Evolutionary conservation across 129 eudicot species (phyloP).

Genomic region (Arctium minus): DNA sequence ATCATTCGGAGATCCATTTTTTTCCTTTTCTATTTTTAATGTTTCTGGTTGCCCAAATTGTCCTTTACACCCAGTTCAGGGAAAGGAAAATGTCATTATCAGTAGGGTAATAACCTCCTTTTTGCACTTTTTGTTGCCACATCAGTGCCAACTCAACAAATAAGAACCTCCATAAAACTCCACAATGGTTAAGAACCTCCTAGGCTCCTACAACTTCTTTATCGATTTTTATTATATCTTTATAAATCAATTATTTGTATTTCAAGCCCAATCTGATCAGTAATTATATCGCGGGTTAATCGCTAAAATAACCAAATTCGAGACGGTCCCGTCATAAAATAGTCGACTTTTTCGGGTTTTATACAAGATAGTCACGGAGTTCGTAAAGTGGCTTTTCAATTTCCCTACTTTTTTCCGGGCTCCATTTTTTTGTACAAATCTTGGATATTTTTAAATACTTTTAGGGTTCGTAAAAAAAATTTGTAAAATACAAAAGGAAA

Average conservation of each 20-base stretch:
- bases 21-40: too few species aligned
- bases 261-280: slow-evolving; percentile 54
- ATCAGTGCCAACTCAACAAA: too few species aligned
- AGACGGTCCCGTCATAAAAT: background rate
- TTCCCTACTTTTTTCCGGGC: background rate
- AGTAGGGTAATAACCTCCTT: background rate
- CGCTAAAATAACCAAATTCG: too few species aligned
- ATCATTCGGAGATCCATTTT: background rate
- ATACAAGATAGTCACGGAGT: background rate
- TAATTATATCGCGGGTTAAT: background rate
- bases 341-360: background rate
- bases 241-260: too few species aligned
- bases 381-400: background rate
- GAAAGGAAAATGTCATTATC: background rate
- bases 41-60: background rate
- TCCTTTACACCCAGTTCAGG: background rate
- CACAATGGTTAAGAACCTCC: too few species aligned
- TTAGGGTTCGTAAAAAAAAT: background rate
- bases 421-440: background rate
- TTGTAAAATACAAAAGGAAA: background rate
- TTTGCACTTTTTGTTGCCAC: too few species aligned
- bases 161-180: too few species aligned
- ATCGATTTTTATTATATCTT: too few species aligned
- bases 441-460: background rate
- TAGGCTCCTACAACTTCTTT: too few species aligned